Evolutionary conservation across 108 stramenopile genomes (phyloP).

Genomic region (Conticribra guillardii): DNA sequence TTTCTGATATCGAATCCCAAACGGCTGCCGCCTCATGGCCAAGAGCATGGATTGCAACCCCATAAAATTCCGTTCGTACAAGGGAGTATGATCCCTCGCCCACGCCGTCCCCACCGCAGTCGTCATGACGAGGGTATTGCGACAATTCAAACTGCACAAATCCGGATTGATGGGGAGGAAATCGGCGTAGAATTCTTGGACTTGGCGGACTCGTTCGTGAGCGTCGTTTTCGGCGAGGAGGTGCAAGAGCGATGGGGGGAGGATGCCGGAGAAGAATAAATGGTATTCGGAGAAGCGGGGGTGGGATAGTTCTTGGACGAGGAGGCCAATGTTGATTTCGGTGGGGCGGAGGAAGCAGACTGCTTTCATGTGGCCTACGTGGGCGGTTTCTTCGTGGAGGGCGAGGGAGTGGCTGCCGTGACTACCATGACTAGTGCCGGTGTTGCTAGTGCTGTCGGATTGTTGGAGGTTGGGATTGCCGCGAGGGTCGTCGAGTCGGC

Average conservation of each 20-base stretch:
- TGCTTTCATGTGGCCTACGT: constrained; percentile 89
- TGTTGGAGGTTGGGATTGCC: constrained; percentile 4
- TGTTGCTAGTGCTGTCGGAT: constrained; percentile 8
- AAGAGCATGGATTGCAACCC: constrained; percentile 92
- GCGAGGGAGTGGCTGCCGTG: constrained; percentile 45
- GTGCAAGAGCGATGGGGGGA: constrained; percentile 74
- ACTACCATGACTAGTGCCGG: too few relatives aligned
- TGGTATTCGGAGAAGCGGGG: constrained; percentile 96
- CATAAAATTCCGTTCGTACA: constrained; percentile 87
- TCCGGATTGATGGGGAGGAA: constrained; percentile 96
- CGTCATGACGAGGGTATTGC: constrained; percentile 80
- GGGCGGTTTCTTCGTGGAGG: constrained; percentile 43
- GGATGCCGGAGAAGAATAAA: constrained; percentile 94
- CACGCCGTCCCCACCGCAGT: constrained; percentile 61
- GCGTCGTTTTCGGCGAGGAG: constrained; percentile 92
- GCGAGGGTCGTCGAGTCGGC: constrained; percentile 63
- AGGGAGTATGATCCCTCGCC: constrained; percentile 63
- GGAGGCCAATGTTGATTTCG: constrained; percentile 70
- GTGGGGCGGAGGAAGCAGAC: constrained; percentile 95
- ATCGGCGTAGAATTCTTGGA: constrained; percentile 98
- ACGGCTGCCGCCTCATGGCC: constrained; percentile 87
- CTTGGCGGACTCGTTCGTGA: constrained; percentile 86
- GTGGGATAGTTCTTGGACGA: constrained; percentile 77
- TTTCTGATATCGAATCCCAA: constrained; percentile 88
- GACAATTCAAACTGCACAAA: constrained; percentile 88